phyloP scores from a whole-genome alignment of 129 eudicot genomes.

The Ambrosia trifida region DNA sequence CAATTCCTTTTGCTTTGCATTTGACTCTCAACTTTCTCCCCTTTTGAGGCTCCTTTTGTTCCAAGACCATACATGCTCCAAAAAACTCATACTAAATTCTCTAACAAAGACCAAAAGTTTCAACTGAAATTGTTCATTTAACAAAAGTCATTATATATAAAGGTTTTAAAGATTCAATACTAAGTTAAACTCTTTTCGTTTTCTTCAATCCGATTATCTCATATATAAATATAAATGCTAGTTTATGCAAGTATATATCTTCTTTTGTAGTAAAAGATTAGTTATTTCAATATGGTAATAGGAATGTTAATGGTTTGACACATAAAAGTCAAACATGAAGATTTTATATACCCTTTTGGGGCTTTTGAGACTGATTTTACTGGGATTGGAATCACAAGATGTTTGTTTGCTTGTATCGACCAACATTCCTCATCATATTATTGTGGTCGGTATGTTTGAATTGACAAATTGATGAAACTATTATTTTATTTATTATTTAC shows the following conservation, averaged over 20 bases:
- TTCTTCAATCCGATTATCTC: not conserved
- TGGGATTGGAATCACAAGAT: conserved; percentile 8
- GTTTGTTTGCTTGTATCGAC: not conserved
- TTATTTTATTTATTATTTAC: no score
- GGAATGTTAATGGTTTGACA: not conserved
- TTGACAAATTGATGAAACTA: not conserved
- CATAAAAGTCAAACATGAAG: conserved; percentile 18
- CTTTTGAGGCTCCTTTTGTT: conserved; percentile 55
- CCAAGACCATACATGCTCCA: conserved; percentile 13
- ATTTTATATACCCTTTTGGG: not conserved
- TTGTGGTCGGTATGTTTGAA: conserved; percentile 12
- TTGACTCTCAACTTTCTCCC: conserved; percentile 68
- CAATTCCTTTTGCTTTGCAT: conserved; percentile 37
- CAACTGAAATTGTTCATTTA: conserved; percentile 16
- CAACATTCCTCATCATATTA: conserved; percentile 9
- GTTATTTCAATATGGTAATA: not conserved
- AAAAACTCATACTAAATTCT: not conserved
- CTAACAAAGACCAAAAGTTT: conserved; percentile 1
- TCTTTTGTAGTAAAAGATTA: not conserved
- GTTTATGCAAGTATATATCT: not conserved
- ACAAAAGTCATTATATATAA: no score
- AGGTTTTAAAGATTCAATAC: no score
- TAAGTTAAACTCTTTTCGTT: not conserved
- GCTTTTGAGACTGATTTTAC: conserved; percentile 2
- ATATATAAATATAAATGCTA: not conserved